A percentile compares a stretch with the other conserved stretches of the same genome.
Evolutionary conservation across 176 grass and related monocot genomes (phyloP).

Genomic region (Poa annua): DNA sequence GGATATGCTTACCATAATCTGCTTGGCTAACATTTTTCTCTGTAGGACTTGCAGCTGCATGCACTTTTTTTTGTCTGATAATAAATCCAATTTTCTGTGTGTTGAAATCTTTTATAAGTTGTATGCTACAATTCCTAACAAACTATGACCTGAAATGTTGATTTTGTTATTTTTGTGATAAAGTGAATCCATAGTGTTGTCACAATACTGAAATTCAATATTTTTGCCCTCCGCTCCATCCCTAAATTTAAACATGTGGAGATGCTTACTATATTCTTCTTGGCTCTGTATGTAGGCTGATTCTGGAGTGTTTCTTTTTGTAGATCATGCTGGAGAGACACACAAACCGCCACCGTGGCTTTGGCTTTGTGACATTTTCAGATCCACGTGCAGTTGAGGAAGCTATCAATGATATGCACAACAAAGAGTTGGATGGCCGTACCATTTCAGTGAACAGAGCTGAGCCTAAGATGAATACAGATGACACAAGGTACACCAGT

Average conservation of each 20-base stretch:
- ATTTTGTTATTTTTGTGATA: neutral
- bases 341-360: constrained; percentile 74
- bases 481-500: constrained; percentile 54
- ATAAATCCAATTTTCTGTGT: neutral
- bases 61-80: neutral
- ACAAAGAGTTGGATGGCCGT: constrained; percentile 63
- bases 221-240: neutral
- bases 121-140: neutral
- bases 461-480: constrained; percentile 69
- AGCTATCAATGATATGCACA: constrained; percentile 81
- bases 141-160: constrained; percentile 6
- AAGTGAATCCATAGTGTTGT: neutral
- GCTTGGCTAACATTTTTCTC: no score
- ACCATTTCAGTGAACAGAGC: constrained; percentile 79
- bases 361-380: constrained; percentile 85
- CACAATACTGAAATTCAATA: constrained; percentile 13
- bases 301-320: constrained; percentile 37
- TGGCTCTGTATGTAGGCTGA: neutral
- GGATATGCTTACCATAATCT: no score
- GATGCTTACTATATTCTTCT: neutral
- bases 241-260: neutral
- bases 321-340: constrained; percentile 81
- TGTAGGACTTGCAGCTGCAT: neutral
- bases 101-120: constrained; percentile 9
- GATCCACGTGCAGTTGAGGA: constrained; percentile 59